phyloP scores from a whole-genome alignment of 768 basidiomycete genomes.

The Chalciporus chontae region DNA sequence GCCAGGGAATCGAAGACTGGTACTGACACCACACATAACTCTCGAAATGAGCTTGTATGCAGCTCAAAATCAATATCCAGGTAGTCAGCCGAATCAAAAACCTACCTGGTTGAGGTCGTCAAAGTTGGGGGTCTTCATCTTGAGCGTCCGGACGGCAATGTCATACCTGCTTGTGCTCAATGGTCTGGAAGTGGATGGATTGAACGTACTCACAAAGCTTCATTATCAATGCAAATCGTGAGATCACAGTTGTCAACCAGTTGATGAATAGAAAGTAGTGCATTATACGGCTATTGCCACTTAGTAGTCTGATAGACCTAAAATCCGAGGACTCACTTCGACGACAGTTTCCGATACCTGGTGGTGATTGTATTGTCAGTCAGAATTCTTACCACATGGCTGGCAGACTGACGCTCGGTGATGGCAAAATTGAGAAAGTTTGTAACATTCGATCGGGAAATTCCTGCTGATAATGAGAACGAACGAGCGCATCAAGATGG shows the following conservation, averaged over 20 bases:
- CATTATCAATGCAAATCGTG: constrained; percentile 83
- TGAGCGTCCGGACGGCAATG: constrained; percentile 61
- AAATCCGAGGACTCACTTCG: constrained; percentile 36
- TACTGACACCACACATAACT: constrained; percentile 94
- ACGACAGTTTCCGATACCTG: constrained; percentile 49
- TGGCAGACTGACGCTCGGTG: constrained; percentile 44
- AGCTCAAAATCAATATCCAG: background rate
- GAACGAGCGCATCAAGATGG: background rate
- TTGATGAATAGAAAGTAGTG: constrained; percentile 81
- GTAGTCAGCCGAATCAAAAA: background rate
- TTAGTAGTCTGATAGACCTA: constrained; percentile 6
- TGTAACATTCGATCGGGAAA: constrained; percentile 46
- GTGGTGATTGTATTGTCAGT: constrained; percentile 14
- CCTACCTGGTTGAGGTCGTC: constrained; percentile 66
- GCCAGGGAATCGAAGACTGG: constrained; percentile 89
- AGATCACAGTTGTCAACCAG: constrained; percentile 86
- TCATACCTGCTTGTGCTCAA: constrained; percentile 53
- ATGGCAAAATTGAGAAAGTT: constrained; percentile 52
- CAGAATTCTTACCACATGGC: background rate
- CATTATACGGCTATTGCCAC: constrained; percentile 68
- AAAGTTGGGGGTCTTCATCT: constrained; percentile 62
- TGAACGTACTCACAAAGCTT: constrained; percentile 58
- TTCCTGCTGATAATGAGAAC: constrained; percentile 45
- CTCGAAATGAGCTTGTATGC: constrained; percentile 62
- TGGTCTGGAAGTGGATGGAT: background rate